These are phyloP conservation scores for Teratosphaeria zuluensis DNA, from an alignment of 2,329 filamentous ascomycete species.

Conservation along the genomic window DNA sequence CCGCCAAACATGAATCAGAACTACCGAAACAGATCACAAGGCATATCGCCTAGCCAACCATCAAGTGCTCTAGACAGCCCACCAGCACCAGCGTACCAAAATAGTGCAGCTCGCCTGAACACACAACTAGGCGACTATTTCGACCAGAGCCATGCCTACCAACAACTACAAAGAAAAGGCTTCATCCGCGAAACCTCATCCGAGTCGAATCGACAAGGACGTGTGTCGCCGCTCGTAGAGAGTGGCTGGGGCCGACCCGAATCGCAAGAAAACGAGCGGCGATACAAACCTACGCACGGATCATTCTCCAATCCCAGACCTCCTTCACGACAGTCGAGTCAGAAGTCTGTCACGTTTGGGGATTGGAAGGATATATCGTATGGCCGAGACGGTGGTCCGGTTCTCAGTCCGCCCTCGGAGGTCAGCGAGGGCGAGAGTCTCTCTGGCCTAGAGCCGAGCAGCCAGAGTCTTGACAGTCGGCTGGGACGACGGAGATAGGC, in stretches of 20 bases:
- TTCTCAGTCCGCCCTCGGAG: conserved; percentile 9
- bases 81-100: conserved; percentile 6
- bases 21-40: conserved; percentile 4
- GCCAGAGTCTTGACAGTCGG: background rate
- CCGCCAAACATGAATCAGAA: background rate
- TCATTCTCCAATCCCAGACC: conserved; percentile 35
- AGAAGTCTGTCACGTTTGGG: background rate
- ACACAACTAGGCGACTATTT: conserved; percentile 9
- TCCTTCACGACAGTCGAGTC: conserved; percentile 18
- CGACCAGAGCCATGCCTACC: background rate
- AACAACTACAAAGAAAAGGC: conserved; percentile 2
- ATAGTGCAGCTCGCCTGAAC: conserved; percentile 4
- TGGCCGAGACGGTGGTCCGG: conserved; percentile 5
- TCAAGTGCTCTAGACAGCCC: conserved; percentile 1
- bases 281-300: conserved; percentile 28
- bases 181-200: conserved; percentile 7
- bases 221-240: background rate
- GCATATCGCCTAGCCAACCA: conserved; percentile 2
- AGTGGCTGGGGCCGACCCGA: background rate
- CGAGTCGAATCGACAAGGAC: background rate
- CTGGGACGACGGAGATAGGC: background rate
- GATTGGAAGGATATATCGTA: conserved; percentile 5
- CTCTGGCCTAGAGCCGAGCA: background rate
- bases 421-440: conserved; percentile 8
- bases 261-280: conserved; percentile 19